These are phyloP conservation scores for Rostrohypoxylon terebratum DNA, from an alignment of 495 filamentous ascomycete genomes.

Conservation along the genomic window DNA sequence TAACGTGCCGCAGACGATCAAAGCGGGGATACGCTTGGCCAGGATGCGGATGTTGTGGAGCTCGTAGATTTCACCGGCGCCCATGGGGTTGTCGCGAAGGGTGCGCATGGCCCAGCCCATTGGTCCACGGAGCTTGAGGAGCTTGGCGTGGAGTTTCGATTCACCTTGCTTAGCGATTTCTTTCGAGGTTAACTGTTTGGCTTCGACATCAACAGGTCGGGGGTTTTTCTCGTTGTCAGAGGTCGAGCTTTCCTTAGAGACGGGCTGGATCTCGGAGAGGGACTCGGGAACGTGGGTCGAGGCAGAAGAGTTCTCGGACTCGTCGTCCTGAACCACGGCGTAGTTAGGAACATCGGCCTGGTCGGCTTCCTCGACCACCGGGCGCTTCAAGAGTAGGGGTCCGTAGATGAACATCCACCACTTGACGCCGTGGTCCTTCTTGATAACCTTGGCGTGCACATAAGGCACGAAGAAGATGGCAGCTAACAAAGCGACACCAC, in stretches of 20 bases:
- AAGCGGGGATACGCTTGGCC: conserved; percentile 70
- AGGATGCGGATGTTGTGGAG: conserved; percentile 70
- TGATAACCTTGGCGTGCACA: conserved; percentile 65
- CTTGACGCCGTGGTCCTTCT: conserved; percentile 64
- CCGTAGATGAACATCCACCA: conserved; percentile 66
- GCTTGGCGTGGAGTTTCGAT: conserved; percentile 63
- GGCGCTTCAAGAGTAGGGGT: conserved; percentile 64
- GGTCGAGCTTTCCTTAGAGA: conserved; percentile 3
- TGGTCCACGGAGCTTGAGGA: conserved; percentile 67
- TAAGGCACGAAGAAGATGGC: conserved; percentile 71
- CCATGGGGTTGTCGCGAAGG: conserved; percentile 75
- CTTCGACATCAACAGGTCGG: conserved; percentile 58
- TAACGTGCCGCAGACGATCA: conserved; percentile 64
- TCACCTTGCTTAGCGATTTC: conserved; percentile 65
- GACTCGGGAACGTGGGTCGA: conserved; percentile 34
- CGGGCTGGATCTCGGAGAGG: conserved; percentile 30
- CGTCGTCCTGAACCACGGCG: conserved; percentile 48
- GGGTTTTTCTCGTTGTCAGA: conserved; percentile 59
- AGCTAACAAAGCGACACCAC: conserved; percentile 63
- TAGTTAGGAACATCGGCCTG: conserved; percentile 55
- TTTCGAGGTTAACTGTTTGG: conserved; percentile 63
- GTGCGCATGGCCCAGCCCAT: conserved; percentile 79
- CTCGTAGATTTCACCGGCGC: conserved; percentile 75
- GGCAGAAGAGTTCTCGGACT: conserved; percentile 28
- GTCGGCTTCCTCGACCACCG: conserved; percentile 56